Percentiles rank a stretch among this genome's conserved stretches.
Evolutionary conservation across 2,329 filamentous ascomycete genomes (phyloP).

Genomic region (Pyricularia sp.): DNA sequence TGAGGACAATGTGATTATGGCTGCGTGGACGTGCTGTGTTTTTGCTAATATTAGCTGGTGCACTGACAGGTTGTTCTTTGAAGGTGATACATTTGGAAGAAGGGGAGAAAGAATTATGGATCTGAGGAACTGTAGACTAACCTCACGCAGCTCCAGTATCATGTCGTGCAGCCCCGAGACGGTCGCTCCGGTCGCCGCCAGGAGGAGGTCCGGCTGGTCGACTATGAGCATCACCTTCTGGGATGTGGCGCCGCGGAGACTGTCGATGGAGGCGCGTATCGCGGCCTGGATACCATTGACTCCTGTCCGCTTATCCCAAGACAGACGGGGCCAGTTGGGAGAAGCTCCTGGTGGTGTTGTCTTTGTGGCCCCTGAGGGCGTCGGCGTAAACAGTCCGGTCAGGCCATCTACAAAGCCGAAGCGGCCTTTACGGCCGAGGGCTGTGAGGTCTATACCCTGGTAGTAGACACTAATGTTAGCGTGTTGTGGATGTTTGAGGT

Average conservation of each 20-base stretch:
- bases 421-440: slow-evolving; percentile 42
- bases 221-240: slow-evolving; percentile 48
- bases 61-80: neutral
- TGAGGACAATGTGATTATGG: slow-evolving; percentile 60
- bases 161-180: slow-evolving; percentile 39
- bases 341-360: neutral
- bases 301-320: neutral
- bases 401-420: slow-evolving; percentile 73
- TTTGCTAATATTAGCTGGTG: neutral
- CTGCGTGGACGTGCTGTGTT: slow-evolving; percentile 50
- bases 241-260: slow-evolving; percentile 16
- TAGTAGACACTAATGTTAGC: neutral
- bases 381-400: slow-evolving; percentile 45
- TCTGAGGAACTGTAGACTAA: slow-evolving; percentile 28
- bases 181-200: slow-evolving; percentile 44
- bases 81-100: no score
- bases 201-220: slow-evolving; percentile 56
- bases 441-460: slow-evolving; percentile 63
- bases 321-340: neutral
- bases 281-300: neutral
- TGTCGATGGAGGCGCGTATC: slow-evolving; percentile 28
- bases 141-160: slow-evolving; percentile 53
- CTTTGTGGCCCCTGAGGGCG: slow-evolving; percentile 2
- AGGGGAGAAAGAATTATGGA: neutral
- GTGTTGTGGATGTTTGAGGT: neutral